phyloP scores from a whole-genome alignment of 345 rosid species.

The Aegle marmelos region DNA sequence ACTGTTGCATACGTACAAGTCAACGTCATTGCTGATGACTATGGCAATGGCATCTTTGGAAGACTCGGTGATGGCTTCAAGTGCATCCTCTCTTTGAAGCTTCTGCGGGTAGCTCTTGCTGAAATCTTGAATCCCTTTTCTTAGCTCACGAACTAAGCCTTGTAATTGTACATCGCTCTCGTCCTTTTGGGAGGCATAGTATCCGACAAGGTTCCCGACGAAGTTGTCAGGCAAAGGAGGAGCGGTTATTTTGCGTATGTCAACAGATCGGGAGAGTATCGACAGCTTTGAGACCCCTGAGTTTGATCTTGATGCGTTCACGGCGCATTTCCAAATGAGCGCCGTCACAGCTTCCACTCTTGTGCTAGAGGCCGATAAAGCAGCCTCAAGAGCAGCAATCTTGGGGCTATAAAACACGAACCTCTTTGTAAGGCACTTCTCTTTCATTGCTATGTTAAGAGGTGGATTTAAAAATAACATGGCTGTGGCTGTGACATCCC shows the following conservation, averaged over 20 bases:
- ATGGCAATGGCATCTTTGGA: slow-evolving; percentile 1
- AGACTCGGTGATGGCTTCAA: not conserved
- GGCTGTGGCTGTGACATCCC: not conserved
- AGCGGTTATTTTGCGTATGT: slow-evolving; percentile 2
- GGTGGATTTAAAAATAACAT: not conserved
- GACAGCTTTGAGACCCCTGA: not conserved
- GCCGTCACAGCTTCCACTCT: slow-evolving; percentile 23
- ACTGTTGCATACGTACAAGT: slow-evolving; percentile 20
- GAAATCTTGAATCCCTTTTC: slow-evolving; percentile 13
- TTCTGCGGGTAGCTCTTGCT: slow-evolving; percentile 1
- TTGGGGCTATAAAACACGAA: slow-evolving; percentile 15
- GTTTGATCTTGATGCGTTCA: slow-evolving; percentile 2
- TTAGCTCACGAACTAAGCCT: slow-evolving; percentile 22
- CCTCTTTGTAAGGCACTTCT: slow-evolving; percentile 14
- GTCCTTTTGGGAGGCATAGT: not conserved
- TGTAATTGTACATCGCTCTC: slow-evolving; percentile 10
- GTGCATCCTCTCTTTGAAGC: slow-evolving; percentile 3
- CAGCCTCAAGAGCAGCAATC: slow-evolving; percentile 8
- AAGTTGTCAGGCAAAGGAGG: slow-evolving; percentile 12
- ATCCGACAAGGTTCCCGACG: slow-evolving; percentile 11
- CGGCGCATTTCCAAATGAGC: slow-evolving; percentile 18
- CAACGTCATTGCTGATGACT: not conserved
- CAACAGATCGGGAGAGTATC: not conserved
- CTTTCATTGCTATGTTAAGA: not conserved
- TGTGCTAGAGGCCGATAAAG: not conserved